Percentiles rank a stretch among this genome's conserved stretches.
Conservation (phyloP, 2,329 filamentous ascomycete genomes). For the Penicillium sp. region DNA sequence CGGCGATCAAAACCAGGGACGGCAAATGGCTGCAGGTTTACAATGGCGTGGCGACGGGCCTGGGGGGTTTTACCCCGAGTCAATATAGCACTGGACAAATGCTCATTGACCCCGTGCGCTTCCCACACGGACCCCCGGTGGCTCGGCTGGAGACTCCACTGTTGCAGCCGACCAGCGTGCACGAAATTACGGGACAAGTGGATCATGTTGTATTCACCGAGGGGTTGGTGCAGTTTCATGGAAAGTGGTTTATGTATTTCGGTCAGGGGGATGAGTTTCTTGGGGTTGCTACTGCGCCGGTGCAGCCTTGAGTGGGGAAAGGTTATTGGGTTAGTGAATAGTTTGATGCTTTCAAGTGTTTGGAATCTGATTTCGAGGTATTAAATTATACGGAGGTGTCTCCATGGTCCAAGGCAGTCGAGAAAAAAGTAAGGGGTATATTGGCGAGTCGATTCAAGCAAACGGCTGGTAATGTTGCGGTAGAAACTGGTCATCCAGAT, state of each 20-base stretch:
- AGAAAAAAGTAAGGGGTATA: too few relatives aligned
- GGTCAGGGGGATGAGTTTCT: not conserved
- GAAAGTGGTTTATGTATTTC: not conserved
- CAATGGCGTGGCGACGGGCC: conserved; percentile 18
- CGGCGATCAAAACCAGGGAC: conserved; percentile 35
- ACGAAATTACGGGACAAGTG: not conserved
- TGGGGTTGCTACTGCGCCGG: not conserved
- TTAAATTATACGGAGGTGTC: not conserved
- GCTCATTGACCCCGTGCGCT: not conserved
- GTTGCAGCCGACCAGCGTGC: conserved; percentile 2
- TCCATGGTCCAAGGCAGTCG: not conserved
- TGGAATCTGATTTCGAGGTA: too few relatives aligned
- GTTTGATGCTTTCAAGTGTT: not conserved
- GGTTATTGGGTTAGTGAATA: not conserved
- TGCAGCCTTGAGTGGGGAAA: not conserved
- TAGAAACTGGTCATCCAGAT: conserved; percentile 5
- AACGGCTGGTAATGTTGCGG: not conserved
- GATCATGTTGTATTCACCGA: conserved; percentile 25
- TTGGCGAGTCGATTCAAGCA: not conserved
- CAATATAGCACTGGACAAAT: conserved; percentile 4
- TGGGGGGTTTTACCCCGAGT: conserved; percentile 1
- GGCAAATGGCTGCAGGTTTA: conserved; percentile 34
- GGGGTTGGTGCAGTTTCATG: not conserved
- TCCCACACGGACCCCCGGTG: conserved; percentile 1
- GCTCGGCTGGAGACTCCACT: not conserved